Conservation (phyloP, 2,329 filamentous ascomycete genomes). For the Aspergillus cejpii region DNA sequence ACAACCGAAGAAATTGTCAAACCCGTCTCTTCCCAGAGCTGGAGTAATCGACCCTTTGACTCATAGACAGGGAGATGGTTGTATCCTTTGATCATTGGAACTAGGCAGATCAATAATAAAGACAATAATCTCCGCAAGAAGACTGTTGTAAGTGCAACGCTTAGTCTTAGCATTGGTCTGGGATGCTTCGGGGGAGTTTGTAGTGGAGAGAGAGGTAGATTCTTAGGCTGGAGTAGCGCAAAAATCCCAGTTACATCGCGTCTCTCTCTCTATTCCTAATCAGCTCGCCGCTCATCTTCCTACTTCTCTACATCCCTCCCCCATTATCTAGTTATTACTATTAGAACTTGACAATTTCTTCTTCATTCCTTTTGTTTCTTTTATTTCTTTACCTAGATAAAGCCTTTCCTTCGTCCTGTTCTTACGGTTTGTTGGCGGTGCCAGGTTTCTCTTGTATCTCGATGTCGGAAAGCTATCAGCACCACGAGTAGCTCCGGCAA, state of each 20-base stretch:
- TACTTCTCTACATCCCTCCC: not conserved
- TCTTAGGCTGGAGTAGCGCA: too few species aligned
- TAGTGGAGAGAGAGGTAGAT: too few species aligned
- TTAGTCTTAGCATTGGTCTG: not conserved
- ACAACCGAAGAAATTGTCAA: too few species aligned
- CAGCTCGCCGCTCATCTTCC: not conserved
- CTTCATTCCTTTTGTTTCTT: constrained; percentile 2
- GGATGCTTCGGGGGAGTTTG: too few species aligned
- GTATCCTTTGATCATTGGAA: not conserved
- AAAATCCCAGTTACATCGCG: not conserved
- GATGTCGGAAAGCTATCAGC: constrained; percentile 16
- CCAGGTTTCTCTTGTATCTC: constrained; percentile 19
- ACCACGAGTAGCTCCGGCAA: constrained; percentile 8
- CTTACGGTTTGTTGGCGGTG: constrained; percentile 19
- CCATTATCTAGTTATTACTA: not conserved
- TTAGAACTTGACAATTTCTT: not conserved
- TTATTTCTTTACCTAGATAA: not conserved
- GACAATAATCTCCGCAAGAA: not conserved
- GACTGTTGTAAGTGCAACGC: not conserved
- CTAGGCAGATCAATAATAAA: too few species aligned
- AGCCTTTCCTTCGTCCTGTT: constrained; percentile 1
- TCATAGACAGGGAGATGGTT: not conserved
- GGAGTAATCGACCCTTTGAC: not conserved
- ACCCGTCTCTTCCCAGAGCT: too few species aligned
- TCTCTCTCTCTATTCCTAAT: not conserved